Base-by-base conservation (phyloP, 2,329 filamentous ascomycete species). In the Hymenoscyphus salicellus region DNA sequence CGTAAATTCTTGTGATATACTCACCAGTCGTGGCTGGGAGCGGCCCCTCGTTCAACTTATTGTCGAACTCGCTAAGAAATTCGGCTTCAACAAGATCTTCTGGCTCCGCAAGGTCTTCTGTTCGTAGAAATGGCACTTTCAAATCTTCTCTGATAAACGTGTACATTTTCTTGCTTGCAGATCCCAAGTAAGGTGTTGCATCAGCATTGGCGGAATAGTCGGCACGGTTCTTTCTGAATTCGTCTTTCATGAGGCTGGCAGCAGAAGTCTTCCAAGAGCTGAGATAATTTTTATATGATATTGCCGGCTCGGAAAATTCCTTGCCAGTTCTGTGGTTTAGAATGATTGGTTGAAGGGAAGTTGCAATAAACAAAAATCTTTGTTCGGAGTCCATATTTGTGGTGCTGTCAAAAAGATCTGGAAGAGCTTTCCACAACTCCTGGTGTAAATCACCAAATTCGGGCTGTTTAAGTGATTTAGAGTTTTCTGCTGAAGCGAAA, bases 91-190 rank as follows among this genome's bases (percentile, higher is more conserved):
- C 55, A 17, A 36, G 28, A 41, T 41, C 32, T 26, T 58, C 30
- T 5, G 56, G 56, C 14, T 36, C 33, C 17, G 57, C 16, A 23
- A 64, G 38, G 8, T 36, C 26, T 26, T 41, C 16, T 16, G 32
- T 28, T 10, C 46, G 33, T 20, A 64, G 36, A 26, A 66, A 66
- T 58, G 63, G 65, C 8, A 67, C 58, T 6, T 58, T 20, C 8
- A 67, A 32, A 7, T 56, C 30, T 16, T 36, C 14, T 17, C 65
- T 43, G 16, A 67, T 38, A 28, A 65, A 67, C 17, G 14, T 17
- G 55, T 71, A 70, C 58, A 70, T 66, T 2, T 32, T 55, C 41
- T 61, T 67, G 33, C 67, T 66, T 8, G 66, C 65, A 23, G 43
- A 32, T 1, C 68, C 68, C 0, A 72, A 63, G 55, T 63, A 66